phyloP scores from a whole-genome alignment of 2,329 filamentous ascomycete genomes.

The Cordyceps tenuipes region DNA sequence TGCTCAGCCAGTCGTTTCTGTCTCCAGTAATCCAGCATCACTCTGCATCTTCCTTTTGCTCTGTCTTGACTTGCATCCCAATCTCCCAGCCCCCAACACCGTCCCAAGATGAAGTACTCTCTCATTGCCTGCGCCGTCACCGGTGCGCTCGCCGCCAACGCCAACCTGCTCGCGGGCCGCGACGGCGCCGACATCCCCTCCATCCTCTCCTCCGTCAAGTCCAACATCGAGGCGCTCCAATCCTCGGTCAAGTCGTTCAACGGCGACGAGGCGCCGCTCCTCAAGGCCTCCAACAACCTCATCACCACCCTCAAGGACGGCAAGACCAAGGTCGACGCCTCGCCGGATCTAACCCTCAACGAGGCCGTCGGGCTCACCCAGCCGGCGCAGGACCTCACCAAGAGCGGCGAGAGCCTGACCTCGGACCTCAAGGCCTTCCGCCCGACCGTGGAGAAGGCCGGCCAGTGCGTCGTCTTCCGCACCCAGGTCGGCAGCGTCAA shows the following conservation, averaged over 20 bases:
- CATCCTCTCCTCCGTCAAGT: constrained; percentile 4
- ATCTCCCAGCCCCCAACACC: too few relatives aligned
- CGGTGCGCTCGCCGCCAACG: constrained; percentile 1
- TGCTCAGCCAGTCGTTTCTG: background rate
- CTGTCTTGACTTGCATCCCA: background rate
- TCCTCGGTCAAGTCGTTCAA: constrained; percentile 1
- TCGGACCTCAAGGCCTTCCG: background rate
- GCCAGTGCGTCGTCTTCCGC: constrained; percentile 7
- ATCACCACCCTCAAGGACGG: constrained; percentile 1
- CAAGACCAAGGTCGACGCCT: constrained; percentile 8
- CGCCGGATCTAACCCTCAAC: background rate
- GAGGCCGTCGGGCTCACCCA: constrained; percentile 5
- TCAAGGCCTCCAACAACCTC: constrained; percentile 9
- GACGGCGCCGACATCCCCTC: background rate
- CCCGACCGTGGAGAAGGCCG: constrained; percentile 1
- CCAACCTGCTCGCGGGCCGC: background rate
- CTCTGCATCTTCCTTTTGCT: background rate
- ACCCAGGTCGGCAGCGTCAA: constrained; percentile 17
- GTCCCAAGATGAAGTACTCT: background rate
- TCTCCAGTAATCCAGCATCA: background rate
- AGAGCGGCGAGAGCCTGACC: background rate
- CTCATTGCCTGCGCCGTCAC: background rate
- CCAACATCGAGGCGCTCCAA: constrained; percentile 1
- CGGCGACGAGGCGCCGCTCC: background rate
- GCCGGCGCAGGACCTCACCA: constrained; percentile 7